Evolutionary conservation across 1,284 basidiomycete species (phyloP), one percentile per base, ranked within the genome.

Genomic region (Moesziomyces globuligerus): DNA sequence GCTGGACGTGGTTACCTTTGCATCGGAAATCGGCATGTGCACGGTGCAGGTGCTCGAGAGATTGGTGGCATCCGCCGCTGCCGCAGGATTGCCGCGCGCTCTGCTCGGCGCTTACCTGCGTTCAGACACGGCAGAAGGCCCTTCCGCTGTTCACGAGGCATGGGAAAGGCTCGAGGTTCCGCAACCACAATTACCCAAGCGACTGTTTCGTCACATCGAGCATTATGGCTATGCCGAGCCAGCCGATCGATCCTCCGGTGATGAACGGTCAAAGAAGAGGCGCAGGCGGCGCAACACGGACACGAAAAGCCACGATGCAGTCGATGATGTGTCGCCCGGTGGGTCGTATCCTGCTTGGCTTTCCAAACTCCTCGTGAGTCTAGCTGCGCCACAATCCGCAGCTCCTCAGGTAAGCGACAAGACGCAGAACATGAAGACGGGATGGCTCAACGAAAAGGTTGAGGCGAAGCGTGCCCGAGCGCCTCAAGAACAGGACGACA

Each of bases 191-290:
- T 17, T 69, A 8, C 66, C 66, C 1, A 69, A 62, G 37, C 44
- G 66, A 18, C 36, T 69, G 15, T 69, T 69, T 17, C 59, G 66
- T 7, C 59, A 51, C 34, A 55, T 68, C n/a, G 50, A 51, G 13
- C 24, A 23, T 6, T 36, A 18, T 7, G 46, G 40, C 25, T 37
- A 40, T 6, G 23, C 17, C 2, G n/a, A 34, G n/a, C 44, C 34
- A 24, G 39, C 44, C 18, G 9, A 23, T 7, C 21, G 11, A 9
- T 25, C 43, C 13, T 6, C 39, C 11, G 28, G 10, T 13, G 32
- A 38, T 11, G 10, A 7, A 23, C 62, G 28, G 8, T 51, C 51
- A 7, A 49, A 32, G 32, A 58, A 58, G 43, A 44, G 48, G 10
- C 25, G 55, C 11, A 50, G 25, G 9, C 52, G 43, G 18, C 40